phyloP scores from a whole-genome alignment of 345 rosid genomes.

The Firmiana major region DNA sequence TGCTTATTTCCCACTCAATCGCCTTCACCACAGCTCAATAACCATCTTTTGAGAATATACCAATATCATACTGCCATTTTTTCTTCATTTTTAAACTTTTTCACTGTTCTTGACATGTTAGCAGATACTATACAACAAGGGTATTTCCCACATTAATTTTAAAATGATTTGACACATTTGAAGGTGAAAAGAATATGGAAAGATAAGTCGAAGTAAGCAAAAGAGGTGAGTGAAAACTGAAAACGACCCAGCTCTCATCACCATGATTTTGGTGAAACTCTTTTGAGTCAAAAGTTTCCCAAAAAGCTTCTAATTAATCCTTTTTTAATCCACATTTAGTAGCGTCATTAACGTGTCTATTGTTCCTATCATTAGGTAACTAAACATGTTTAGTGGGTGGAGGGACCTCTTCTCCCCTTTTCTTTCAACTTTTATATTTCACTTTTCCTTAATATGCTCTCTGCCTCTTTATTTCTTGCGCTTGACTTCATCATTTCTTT shows the following conservation, averaged over 20 bases:
- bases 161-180: not conserved
- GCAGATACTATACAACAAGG: too few species aligned
- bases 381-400: conserved; percentile 28
- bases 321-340: not conserved
- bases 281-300: not conserved
- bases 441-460: conserved; percentile 10
- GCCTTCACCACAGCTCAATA: not conserved
- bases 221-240: not conserved
- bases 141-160: not conserved
- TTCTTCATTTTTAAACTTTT: too few species aligned
- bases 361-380: not conserved
- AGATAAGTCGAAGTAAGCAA: too few species aligned
- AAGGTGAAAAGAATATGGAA: not conserved
- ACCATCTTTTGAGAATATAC: not conserved
- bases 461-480: not conserved
- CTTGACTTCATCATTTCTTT: not conserved
- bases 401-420: conserved; percentile 16
- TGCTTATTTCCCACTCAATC: not conserved
- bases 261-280: not conserved
- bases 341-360: conserved; percentile 10
- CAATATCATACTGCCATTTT: too few species aligned
- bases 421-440: not conserved
- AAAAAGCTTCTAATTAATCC: not conserved
- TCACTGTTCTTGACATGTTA: too few species aligned
- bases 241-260: not conserved